A percentile compares a stretch with the other conserved stretches of the same genome.
These are phyloP conservation scores for Oryza glumipatula DNA, from an alignment of 176 grass and related monocot genomes.

Conservation along the genomic window DNA sequence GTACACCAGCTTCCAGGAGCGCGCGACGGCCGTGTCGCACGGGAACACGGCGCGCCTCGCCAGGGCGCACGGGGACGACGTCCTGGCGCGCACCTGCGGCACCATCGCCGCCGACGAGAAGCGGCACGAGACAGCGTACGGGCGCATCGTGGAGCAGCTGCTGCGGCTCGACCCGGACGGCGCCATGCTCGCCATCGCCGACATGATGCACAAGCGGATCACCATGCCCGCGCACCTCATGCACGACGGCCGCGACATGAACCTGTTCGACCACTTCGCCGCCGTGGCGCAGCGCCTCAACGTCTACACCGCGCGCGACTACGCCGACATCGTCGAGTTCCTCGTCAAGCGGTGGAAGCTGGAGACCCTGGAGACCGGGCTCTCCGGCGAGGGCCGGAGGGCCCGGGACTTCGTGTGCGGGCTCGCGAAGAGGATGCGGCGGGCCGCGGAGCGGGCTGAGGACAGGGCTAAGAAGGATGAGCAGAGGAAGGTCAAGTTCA, in stretches of 20 bases:
- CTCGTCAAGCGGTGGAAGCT: conserved; percentile 82
- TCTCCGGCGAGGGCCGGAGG: conserved; percentile 67
- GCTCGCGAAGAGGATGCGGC: conserved; percentile 70
- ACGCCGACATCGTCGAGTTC: conserved; percentile 85
- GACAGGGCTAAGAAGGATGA: conserved; percentile 63
- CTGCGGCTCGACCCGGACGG: conserved; percentile 75
- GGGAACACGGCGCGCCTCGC: conserved; percentile 87
- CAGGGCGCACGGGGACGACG: conserved; percentile 61
- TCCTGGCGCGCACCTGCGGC: conserved; percentile 79
- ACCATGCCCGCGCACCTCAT: conserved; percentile 99
- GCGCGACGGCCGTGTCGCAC: conserved; percentile 84
- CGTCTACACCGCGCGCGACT: conserved; percentile 86
- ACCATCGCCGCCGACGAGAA: conserved; percentile 96
- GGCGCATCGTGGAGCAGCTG: conserved; percentile 84
- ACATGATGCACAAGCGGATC: conserved; percentile 99
- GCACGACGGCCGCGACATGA: conserved; percentile 77
- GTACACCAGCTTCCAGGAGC: conserved; percentile 99
- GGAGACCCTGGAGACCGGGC: conserved; percentile 58
- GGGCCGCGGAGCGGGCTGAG: conserved; percentile 69
- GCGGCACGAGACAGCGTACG: conserved; percentile 89
- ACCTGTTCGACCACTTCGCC: conserved; percentile 82
- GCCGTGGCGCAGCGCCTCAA: conserved; percentile 70
- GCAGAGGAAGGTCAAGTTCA: conserved; percentile 60
- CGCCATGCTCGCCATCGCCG: conserved; percentile 76
- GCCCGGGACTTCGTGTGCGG: conserved; percentile 87